These are phyloP conservation scores for Exophiala sideris DNA, from an alignment of 2,329 filamentous ascomycete species.

Conservation along the genomic window DNA sequence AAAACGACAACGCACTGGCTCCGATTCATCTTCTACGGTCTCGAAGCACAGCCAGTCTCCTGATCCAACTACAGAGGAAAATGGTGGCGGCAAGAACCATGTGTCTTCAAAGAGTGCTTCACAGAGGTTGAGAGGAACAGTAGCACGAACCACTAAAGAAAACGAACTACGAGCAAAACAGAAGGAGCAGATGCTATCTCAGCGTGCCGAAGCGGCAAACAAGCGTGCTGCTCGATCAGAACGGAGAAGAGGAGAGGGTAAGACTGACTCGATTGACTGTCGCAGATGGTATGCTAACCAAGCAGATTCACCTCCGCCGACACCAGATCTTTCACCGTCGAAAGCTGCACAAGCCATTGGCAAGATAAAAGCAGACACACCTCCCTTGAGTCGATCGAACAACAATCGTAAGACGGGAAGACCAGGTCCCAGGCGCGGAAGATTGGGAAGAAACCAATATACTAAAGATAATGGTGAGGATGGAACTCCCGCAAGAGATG, in stretches of 20 bases:
- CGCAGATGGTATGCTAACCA: conserved; percentile 1
- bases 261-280: conserved; percentile 12
- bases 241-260: conserved; percentile 76
- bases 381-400: conserved; percentile 38
- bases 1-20: conserved; percentile 82
- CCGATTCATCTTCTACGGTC: conserved; percentile 64
- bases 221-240: conserved; percentile 81
- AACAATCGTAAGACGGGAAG: conserved; percentile 62
- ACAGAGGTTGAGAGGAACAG: conserved; percentile 55
- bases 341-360: conserved; percentile 41
- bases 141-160: conserved; percentile 51
- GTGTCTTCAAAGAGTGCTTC: conserved; percentile 6
- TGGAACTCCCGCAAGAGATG: conserved; percentile 32
- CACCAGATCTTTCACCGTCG: conserved; percentile 55
- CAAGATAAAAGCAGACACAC: conserved; percentile 43
- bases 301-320: conserved; percentile 68
- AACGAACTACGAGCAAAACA: conserved; percentile 46
- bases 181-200: conserved; percentile 68
- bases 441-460: conserved; percentile 74
- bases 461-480: conserved; percentile 65
- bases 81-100: conserved; percentile 12
- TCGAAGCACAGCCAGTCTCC: conserved; percentile 46
- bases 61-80: conserved; percentile 60
- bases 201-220: conserved; percentile 69
- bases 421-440: conserved; percentile 64